Evolutionary conservation across 495 filamentous ascomycete genomes (phyloP).

Genomic region (Peziza echinospora): DNA sequence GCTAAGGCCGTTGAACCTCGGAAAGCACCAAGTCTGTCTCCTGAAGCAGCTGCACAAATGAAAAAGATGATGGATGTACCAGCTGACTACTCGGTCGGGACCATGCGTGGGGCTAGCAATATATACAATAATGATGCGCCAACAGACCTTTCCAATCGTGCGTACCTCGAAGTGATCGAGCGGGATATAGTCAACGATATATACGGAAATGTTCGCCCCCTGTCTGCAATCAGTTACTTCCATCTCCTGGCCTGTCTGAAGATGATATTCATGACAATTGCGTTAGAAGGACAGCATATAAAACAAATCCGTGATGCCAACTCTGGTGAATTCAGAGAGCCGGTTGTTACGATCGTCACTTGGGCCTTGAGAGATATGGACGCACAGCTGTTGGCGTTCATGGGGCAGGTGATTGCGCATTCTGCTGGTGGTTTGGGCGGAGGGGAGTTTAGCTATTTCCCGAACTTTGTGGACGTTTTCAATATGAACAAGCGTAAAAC

Average conservation of each 20-base stretch:
- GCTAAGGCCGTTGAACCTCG: not conserved
- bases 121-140: not conserved
- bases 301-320: not conserved
- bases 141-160: not conserved
- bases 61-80: not conserved
- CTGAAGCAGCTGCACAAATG: not conserved
- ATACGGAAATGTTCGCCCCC: not conserved
- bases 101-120: not conserved
- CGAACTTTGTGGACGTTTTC: not conserved
- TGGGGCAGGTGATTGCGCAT: not conserved
- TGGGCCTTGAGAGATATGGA: not conserved
- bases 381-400: not conserved
- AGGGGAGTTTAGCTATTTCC: not conserved
- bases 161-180: not conserved
- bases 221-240: not conserved
- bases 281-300: not conserved
- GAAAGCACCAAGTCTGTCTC: not conserved
- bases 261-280: not conserved
- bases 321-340: not conserved
- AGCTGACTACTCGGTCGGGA: not conserved
- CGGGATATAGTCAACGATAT: not conserved
- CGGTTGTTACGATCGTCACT: not conserved
- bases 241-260: not conserved
- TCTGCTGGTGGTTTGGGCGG: constrained; percentile 1
- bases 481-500: not conserved